Percentiles rank a stretch among this genome's conserved stretches.
phyloP scores from a whole-genome alignment of 768 basidiomycete species.

The Scleroderma bovista region DNA sequence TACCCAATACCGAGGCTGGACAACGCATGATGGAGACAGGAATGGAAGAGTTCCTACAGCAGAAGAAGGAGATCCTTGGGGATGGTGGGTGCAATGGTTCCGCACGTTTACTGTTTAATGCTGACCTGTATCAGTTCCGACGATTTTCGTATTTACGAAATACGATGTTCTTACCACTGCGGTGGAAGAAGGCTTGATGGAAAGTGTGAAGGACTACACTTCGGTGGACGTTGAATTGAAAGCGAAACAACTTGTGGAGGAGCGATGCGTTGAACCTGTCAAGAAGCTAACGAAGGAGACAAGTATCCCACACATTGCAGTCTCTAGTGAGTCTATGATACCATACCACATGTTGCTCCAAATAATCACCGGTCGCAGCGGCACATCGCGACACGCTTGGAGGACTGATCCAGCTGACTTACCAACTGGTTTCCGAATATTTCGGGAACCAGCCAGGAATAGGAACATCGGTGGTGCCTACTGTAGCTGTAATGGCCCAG shows the following conservation, averaged over 20 bases:
- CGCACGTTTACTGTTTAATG: background rate
- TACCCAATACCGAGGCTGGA: background rate
- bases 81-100: background rate
- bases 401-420: background rate
- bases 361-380: background rate
- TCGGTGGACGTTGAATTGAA: background rate
- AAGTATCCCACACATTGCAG: background rate
- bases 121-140: background rate
- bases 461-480: background rate
- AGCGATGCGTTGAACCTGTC: background rate
- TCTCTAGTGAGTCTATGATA: background rate
- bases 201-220: background rate
- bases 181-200: background rate
- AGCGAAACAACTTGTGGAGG: background rate
- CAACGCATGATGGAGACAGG: background rate
- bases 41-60: background rate
- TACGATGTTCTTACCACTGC: background rate
- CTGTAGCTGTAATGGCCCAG: slow-evolving; percentile 1
- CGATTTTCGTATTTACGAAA: background rate
- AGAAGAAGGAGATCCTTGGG: background rate
- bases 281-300: background rate
- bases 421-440: background rate
- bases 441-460: background rate
- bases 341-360: background rate
- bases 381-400: background rate